Evolutionary conservation across 2,329 filamentous ascomycete genomes (phyloP), one percentile per base, ranked within the genome.

Genomic region (Ascochyta koolunga): DNA sequence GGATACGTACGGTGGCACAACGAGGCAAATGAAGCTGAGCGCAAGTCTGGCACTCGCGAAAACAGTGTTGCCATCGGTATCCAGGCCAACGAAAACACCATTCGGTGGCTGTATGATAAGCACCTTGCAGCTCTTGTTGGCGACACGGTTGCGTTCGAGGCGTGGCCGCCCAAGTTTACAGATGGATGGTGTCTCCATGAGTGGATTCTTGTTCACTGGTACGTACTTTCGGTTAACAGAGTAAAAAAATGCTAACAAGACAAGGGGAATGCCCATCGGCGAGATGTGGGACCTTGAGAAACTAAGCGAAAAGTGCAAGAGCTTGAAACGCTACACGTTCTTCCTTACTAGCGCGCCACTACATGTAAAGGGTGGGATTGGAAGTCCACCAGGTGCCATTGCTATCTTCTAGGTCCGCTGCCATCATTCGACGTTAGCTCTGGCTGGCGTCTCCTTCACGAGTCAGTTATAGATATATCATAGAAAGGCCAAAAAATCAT

Each of bases 331-430:
- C 16, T 88, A 83, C 69, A 83, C 77, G 1, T 89, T 89, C 63
- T 80, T 89, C 72, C 72, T 89, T 9, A 85, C 82, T 0, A 86
- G 83, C 59, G 78, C 77, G 13, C 85, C 86, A 1, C 66, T 86
- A 47, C 86, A 87, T 67, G 78, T 85, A 15, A 79, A 80, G 3
- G 81, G 83, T 24, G 70, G 69, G 1, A 71, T 74, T 54, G 69
- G 70, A 38, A 72, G 68, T 50, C 70, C 71, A 15, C 71, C 71
- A 8, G 69, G 69, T n/a, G 71, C 68, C 21, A 70, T 73, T 47
- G 70, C 69, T 7, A 64, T 73, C 10, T 70, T 74, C 33, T 74
- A 60, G 42, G 8, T 38, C 21, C 16, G 9, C 8, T 22, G 2
- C 11, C 11, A 10, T 33, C 8, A 9, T 33, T 33, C 31, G 10